Evolutionary conservation across 495 filamentous ascomycete genomes (phyloP).

Genomic region (Rostrohypoxylon terebratum): DNA sequence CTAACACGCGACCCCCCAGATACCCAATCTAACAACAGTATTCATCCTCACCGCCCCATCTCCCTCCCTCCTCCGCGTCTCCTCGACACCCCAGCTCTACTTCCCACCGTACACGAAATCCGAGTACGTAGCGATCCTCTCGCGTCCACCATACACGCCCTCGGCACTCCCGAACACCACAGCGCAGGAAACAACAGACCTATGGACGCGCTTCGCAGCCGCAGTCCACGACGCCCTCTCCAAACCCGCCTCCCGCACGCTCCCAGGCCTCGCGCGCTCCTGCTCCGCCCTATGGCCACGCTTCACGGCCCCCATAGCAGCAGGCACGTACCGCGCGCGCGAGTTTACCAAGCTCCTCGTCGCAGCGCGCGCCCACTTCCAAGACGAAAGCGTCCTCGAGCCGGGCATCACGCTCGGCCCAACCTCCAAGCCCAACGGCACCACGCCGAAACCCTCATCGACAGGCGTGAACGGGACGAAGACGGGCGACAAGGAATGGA

Average conservation of each 20-base stretch:
- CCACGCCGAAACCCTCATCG: neutral
- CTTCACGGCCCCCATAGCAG: slow-evolving; percentile 74
- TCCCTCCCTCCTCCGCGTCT: slow-evolving; percentile 75
- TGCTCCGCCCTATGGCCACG: slow-evolving; percentile 73
- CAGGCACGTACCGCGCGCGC: slow-evolving; percentile 73
- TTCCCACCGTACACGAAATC: slow-evolving; percentile 87
- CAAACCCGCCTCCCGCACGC: slow-evolving; percentile 72
- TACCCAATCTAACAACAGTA: slow-evolving; percentile 80
- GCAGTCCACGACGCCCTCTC: slow-evolving; percentile 79
- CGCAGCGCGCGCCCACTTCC: slow-evolving; percentile 77
- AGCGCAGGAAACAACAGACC: slow-evolving; percentile 62
- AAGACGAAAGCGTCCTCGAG: slow-evolving; percentile 77
- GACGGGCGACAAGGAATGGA: slow-evolving; percentile 13
- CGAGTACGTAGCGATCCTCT: slow-evolving; percentile 80
- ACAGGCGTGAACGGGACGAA: slow-evolving; percentile 17
- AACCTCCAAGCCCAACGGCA: slow-evolving; percentile 25
- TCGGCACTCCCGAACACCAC: slow-evolving; percentile 54
- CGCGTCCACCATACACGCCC: slow-evolving; percentile 52
- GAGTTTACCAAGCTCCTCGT: slow-evolving; percentile 88
- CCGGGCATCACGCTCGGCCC: slow-evolving; percentile 70
- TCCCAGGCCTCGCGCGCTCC: slow-evolving; percentile 69
- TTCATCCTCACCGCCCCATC: slow-evolving; percentile 81
- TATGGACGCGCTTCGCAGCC: slow-evolving; percentile 83
- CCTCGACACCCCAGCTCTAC: slow-evolving; percentile 80
- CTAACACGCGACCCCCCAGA: slow-evolving; percentile 64